These are phyloP conservation scores for Casuarina cunninghamiana DNA, from an alignment of 306 rosid genomes.

Conservation along the genomic window DNA sequence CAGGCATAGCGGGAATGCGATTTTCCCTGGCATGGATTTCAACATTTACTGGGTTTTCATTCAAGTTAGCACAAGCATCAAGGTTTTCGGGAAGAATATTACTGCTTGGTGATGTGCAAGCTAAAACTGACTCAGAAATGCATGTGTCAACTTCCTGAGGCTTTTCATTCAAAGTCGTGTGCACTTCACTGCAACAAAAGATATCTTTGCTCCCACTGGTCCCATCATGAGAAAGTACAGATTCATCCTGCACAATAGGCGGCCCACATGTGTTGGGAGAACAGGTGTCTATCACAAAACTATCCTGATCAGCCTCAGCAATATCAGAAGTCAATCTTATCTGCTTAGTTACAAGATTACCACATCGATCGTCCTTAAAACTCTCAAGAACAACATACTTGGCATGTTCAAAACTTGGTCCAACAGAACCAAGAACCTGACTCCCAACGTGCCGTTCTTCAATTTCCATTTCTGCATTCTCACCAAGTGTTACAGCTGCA, in stretches of 20 bases:
- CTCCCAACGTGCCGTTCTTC: conserved; percentile 32
- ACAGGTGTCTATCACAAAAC: conserved; percentile 31
- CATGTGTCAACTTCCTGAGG: conserved; percentile 33
- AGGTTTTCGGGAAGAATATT: conserved; percentile 38
- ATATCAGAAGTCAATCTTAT: conserved; percentile 33
- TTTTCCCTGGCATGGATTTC: conserved; percentile 29
- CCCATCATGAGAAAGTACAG: conserved; percentile 34
- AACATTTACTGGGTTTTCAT: conserved; percentile 28
- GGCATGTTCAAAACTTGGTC: conserved; percentile 32
- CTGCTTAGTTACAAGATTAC: conserved; percentile 32
- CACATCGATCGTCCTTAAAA: conserved; percentile 41
- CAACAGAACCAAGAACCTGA: conserved; percentile 24
- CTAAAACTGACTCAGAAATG: conserved; percentile 41
- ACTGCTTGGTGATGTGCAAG: conserved; percentile 29
- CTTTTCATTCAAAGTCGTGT: conserved; percentile 26
- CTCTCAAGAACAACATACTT: conserved; percentile 45
- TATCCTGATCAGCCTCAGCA: conserved; percentile 43
- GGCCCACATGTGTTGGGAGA: conserved; percentile 30
- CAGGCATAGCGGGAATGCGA: conserved; percentile 35
- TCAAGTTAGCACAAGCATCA: conserved; percentile 23
- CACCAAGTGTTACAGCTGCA: conserved; percentile 36
- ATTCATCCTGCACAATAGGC: conserved; percentile 34
- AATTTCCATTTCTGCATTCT: conserved; percentile 31
- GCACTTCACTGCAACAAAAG: conserved; percentile 30
- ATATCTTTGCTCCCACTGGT: conserved; percentile 31